phyloP scores from a whole-genome alignment of 345 rosid species.

The Lenwebbia sp. region DNA sequence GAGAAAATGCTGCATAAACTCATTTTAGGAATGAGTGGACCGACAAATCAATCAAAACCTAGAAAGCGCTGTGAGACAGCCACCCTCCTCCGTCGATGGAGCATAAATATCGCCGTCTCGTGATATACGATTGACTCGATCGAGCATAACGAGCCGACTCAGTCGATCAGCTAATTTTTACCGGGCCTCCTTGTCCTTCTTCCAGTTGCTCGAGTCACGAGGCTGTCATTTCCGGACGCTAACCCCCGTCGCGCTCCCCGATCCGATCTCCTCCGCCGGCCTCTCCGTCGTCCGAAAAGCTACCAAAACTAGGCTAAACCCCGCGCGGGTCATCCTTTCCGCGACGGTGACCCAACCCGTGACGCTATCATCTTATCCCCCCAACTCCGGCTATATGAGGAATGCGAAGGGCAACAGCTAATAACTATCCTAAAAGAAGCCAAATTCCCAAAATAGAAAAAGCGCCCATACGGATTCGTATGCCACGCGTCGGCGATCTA shows the following conservation, averaged over 20 bases:
- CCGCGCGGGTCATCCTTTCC: background rate
- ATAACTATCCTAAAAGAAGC: background rate
- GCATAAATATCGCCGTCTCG: background rate
- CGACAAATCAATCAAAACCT: background rate
- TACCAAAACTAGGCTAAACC: too few relatives aligned
- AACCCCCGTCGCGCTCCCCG: background rate
- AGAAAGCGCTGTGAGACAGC: background rate
- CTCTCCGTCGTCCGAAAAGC: background rate
- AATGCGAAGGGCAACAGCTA: background rate
- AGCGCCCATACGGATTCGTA: constrained; percentile 1
- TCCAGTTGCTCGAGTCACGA: background rate
- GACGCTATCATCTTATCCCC: background rate
- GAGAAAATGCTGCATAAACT: background rate
- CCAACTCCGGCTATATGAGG: background rate
- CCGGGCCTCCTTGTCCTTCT: background rate
- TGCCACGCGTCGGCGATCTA: constrained; percentile 41
- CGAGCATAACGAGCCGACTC: background rate
- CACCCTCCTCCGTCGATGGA: background rate
- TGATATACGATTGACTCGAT: background rate
- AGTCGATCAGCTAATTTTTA: background rate
- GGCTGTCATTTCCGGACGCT: background rate
- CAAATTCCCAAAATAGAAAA: constrained; percentile 12
- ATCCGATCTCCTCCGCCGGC: background rate
- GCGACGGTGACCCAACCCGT: background rate
- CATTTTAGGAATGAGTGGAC: background rate